Evolutionary conservation across 768 basidiomycete genomes (phyloP), one percentile per base, ranked within the genome.

Genomic region (Suillus placidus): DNA sequence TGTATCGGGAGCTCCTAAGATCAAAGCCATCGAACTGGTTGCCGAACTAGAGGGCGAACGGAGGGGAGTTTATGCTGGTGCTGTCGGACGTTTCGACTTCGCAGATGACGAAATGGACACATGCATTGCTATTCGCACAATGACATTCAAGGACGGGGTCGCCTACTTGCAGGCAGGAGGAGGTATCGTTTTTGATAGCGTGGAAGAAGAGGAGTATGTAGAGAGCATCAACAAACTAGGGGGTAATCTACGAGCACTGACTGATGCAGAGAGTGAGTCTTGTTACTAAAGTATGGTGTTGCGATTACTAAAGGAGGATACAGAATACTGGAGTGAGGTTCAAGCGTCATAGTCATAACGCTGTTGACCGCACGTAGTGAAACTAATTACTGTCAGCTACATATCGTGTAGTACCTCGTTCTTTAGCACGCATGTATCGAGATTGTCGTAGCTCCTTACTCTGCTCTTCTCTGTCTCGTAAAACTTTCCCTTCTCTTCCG

Each of bases 21-120:
- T 99, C 78, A 97, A 97, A 76, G 97, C 97, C 1, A 94, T 99
- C 68, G 94, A 99, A 76, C 88, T 99, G 49, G 81, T 99, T 35
- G 89, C 89, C 6, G 88, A 87, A 23, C 79, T 98, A 58, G 97
- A 99, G 75, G 85, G 89, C 71, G 94, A 98, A 77, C 87, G 88
- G 32, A 87, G 97, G 43, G 96, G 96, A 32, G 90, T 98, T 18
- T 99, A 99, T 70, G 97, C 95, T 8, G 97, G 97, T 37, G 97
- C 94, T 3, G 95, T 99, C 18, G 97, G 97, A n/a, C 89, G 95
- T 61, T 99, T 96, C 76, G 96, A 99, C 78, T 98, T 99, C 77
- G 93, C 94, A 3, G 82, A 87, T 32, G 93, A 99, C 75, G 90
- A 91, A 73, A 94, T 99, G 92, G 97, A 99, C 76, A 97, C 94